phyloP scores from a whole-genome alignment of 345 rosid genomes.

The Gossypioides kirkii region DNA sequence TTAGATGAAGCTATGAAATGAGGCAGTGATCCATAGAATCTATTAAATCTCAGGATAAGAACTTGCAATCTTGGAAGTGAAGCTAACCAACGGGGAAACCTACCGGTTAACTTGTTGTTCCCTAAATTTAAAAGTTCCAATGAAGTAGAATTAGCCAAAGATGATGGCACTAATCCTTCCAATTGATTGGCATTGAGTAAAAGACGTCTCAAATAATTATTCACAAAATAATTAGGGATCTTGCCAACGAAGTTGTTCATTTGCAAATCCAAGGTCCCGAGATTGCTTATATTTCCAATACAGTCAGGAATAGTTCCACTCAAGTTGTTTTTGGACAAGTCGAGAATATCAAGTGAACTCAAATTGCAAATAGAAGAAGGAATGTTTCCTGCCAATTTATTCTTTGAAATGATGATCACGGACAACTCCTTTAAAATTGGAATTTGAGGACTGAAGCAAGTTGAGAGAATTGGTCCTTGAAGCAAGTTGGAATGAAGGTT shows the following conservation, averaged over 20 bases:
- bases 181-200: neutral
- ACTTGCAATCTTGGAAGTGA: neutral
- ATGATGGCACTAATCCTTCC: neutral
- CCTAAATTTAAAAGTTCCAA: neutral
- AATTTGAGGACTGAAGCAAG: neutral
- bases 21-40: neutral
- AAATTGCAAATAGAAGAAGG: neutral
- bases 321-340: neutral
- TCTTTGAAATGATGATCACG: neutral
- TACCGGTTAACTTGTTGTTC: neutral
- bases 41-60: neutral
- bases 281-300: neutral
- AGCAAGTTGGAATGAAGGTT: constrained; percentile 14
- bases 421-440: neutral
- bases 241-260: neutral
- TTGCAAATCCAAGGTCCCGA: neutral
- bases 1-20: neutral
- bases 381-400: neutral
- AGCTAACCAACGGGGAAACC: neutral
- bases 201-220: neutral
- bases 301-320: neutral
- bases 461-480: constrained; percentile 2
- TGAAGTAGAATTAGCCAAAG: neutral
- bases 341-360: neutral
- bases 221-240: neutral